phyloP scores from a whole-genome alignment of 441 rosid species.

The Isatis lusitanica region DNA sequence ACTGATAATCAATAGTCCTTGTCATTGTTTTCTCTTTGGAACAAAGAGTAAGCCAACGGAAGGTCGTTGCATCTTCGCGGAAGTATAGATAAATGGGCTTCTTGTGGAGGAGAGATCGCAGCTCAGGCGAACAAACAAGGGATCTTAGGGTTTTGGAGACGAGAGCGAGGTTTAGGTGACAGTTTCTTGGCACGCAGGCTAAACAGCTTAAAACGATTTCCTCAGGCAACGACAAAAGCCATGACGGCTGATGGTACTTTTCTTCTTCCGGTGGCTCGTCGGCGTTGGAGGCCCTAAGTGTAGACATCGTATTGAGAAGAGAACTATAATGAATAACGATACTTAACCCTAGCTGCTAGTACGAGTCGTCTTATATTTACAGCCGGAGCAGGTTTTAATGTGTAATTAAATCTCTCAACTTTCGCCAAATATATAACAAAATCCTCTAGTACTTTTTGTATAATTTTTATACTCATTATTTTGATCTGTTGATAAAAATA shows the following conservation, averaged over 20 bases:
- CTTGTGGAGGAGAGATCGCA: conserved; percentile 50
- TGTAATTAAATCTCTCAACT: no score
- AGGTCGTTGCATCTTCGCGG: conserved; percentile 19
- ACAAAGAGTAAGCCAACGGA: conserved; percentile 49
- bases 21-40: conserved; percentile 5
- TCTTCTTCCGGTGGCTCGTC: background rate
- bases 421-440: no score
- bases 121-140: conserved; percentile 50
- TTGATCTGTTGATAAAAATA: no score
- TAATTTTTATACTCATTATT: no score
- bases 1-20: background rate
- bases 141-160: conserved; percentile 62
- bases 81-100: conserved; percentile 43
- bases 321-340: background rate
- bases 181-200: conserved; percentile 54
- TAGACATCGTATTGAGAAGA: background rate
- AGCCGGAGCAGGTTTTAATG: no score
- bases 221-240: conserved; percentile 54
- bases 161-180: conserved; percentile 46
- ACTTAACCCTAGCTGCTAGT: background rate
- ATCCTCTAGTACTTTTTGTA: no score
- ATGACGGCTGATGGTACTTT: background rate
- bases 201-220: conserved; percentile 61
- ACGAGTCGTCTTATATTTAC: background rate
- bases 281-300: background rate